Evolutionary conservation across 2,329 filamentous ascomycete genomes (phyloP).

Genomic region (Colletotrichum sp.): DNA sequence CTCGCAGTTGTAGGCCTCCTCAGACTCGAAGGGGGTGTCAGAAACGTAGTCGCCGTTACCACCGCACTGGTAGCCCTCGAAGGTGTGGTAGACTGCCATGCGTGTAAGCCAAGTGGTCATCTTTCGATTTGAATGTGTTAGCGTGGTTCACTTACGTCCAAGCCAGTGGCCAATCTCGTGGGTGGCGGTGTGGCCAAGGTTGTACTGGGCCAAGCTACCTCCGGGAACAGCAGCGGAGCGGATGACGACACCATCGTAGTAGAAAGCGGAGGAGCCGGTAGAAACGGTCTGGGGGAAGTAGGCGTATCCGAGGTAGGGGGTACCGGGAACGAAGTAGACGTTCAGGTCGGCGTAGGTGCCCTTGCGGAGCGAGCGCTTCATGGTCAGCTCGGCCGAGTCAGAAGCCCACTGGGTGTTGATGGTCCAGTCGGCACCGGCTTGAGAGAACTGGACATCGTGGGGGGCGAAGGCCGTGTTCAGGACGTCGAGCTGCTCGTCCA

Average conservation of each 20-base stretch:
- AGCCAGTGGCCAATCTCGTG: conserved; percentile 57
- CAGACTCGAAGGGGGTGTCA: conserved; percentile 46
- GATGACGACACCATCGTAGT: conserved; percentile 45
- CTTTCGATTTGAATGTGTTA: neutral
- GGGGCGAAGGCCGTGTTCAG: conserved; percentile 50
- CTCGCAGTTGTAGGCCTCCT: conserved; percentile 38
- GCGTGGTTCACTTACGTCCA: conserved; percentile 31
- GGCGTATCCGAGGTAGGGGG: conserved; percentile 47
- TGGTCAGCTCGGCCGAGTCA: conserved; percentile 43
- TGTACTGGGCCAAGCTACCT: conserved; percentile 37
- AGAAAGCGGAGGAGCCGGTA: conserved; percentile 35
- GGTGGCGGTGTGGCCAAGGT: conserved; percentile 35
- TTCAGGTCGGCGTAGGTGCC: conserved; percentile 48
- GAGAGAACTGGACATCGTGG: conserved; percentile 49
- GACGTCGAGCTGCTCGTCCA: conserved; percentile 44
- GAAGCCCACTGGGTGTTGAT: conserved; percentile 52
- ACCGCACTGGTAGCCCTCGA: conserved; percentile 43
- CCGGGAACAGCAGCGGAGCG: conserved; percentile 40
- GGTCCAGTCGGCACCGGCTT: conserved; percentile 48
- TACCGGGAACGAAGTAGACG: conserved; percentile 50
- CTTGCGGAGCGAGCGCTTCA: conserved; percentile 51
- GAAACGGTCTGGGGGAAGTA: conserved; percentile 43
- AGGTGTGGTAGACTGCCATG: conserved; percentile 47
- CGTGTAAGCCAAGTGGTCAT: neutral
- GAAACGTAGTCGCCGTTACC: conserved; percentile 41